phyloP scores from a whole-genome alignment of 306 rosid species.

The Oxytropis ochrocephala region DNA sequence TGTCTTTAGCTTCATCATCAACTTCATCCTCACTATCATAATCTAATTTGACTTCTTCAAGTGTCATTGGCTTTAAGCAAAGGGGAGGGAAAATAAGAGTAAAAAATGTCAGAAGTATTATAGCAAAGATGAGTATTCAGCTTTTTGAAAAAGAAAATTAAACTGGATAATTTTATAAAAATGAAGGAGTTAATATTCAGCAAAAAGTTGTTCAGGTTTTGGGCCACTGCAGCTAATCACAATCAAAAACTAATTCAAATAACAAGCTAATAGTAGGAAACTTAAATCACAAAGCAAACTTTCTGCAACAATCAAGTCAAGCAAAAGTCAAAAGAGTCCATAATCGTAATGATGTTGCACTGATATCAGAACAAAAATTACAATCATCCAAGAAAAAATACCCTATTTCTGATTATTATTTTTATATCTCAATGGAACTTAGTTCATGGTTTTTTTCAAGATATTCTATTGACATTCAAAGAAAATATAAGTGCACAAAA shows the following conservation, averaged over 20 bases:
- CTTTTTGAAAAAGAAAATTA: neutral
- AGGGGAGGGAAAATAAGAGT: slow-evolving; percentile 12
- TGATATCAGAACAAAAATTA: neutral
- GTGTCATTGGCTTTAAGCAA: slow-evolving; percentile 63
- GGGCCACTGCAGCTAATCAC: neutral
- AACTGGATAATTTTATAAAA: neutral
- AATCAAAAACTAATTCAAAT: neutral
- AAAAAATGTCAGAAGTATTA: neutral
- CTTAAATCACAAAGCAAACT: neutral
- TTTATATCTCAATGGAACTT: neutral
- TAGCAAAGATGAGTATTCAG: neutral
- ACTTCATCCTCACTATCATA: slow-evolving; percentile 87
- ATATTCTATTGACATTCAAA: neutral
- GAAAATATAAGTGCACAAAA: slow-evolving; percentile 8
- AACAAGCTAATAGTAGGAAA: neutral
- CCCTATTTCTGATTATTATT: neutral
- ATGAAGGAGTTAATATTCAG: neutral
- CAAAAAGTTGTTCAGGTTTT: neutral
- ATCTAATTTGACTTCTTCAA: slow-evolving; percentile 58
- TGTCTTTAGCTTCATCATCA: slow-evolving; percentile 61
- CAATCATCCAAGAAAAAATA: neutral
- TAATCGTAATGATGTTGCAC: neutral
- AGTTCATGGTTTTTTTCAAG: neutral
- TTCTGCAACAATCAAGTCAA: neutral
- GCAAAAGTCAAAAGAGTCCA: neutral